Evolutionary conservation across 345 rosid genomes (phyloP), one percentile per base, ranked within the genome.

Genomic region (Dovyalis caffra): DNA sequence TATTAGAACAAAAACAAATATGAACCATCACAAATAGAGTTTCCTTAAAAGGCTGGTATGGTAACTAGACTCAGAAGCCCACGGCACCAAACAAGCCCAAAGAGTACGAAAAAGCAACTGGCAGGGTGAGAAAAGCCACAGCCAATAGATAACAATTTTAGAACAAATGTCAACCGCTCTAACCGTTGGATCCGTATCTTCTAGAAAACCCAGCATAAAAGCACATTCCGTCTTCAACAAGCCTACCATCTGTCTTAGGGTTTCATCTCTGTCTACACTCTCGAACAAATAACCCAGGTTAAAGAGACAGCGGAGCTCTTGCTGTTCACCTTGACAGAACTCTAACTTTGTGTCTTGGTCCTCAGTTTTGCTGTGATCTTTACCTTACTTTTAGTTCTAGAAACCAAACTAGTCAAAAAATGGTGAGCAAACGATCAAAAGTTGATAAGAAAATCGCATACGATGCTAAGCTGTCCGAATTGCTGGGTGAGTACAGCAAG

Each of bases 401-500:
- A 47, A 43, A 51, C 4, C 3, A 16, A 35, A 31, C 61, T 31
- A 56, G 51, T 5, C n/a, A 3, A 20, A 28, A 37, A 80, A 86
- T 88, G 85, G 82, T 64, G 28, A 70, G 28, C 34, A 90, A 88
- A 77, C 76, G 68, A 43, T 85, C 99, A 34, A 95, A 95, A 79
- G 90, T 87, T 1, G 90, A 91, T 0, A 92, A 92, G 93, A 95
- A 95, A 91, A 53, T 88, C 57, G 92, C 86, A 0, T 95, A 92
- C 79, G 97, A 95, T 70, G 81, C 85, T 12, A 95, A 86, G 91
- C 87, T 95, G 15, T 95, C 97, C 75, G 83, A 83, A 76, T 88
- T 91, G 73, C 74, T 95, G 34, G 92, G 92, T 34, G 97, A 90
- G 79, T 92, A 83, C 85, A 87, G 85, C 82, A 95, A 95, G 88